Evolutionary conservation across 176 grass and related monocot species (phyloP), one percentile per base, ranked within the genome.

Genomic region (Phragmites australis): DNA sequence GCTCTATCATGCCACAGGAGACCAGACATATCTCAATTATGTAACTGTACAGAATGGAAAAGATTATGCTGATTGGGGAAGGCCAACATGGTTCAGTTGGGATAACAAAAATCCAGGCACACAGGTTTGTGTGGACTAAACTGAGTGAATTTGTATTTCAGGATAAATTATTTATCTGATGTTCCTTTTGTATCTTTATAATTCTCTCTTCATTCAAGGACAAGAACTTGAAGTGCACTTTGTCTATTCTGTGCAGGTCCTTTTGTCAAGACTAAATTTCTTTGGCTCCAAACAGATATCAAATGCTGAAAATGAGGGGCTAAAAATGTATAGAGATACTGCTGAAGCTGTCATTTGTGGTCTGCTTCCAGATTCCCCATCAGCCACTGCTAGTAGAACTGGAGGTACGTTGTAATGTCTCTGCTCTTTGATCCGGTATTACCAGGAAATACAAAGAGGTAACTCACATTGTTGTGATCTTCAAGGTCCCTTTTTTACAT

Each of bases 61-160:
- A 62, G 45, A 27, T 86, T 93, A 84, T 80, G 96, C 96, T 75
- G 79, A 95, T 57, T 99, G 93, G 93, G 96, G 92, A 76, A 87
- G 84, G 53, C 96, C 96, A 68, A 95, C 96, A 47, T 99, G 96
- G 96, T 99, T 99, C 82, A 99, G 96, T 67, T 99, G 96, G 96
- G 92, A 99, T 84, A 92, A 99, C 81, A 99, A 99, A 84, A 90
- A 84, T 69, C 86, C 96, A 4, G 96, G 96, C 53, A 95, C 96
- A 68, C 96, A 99, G 92, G 96, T 92, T 86, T 48, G 80, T 52
- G 76, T 26, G 34, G 52, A 78, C 65, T 70, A 11, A 73, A 68
- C 55, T 16, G 0, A 54, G 5, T 64, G 45, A 54, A 72, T 84
- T 54, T 31, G 10, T 13, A 34, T 65, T 81, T 43, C 42, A 58